phyloP scores from a whole-genome alignment of 805 yeast genomes.

The Tetrapisispora iriomotensis region DNA sequence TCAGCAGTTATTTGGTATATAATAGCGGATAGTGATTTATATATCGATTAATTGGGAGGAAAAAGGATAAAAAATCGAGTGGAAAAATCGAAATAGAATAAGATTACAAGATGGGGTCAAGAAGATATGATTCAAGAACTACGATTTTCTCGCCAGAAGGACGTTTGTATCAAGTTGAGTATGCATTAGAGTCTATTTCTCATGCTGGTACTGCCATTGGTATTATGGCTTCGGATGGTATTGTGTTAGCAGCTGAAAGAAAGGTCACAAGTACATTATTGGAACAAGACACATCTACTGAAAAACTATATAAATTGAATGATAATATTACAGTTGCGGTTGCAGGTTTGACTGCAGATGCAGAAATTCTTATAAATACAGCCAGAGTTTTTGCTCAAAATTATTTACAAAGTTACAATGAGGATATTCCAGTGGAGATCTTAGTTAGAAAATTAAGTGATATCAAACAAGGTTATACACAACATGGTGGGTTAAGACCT shows the following conservation, averaged over 20 bases:
- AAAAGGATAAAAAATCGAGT: not conserved
- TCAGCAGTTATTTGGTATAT: too few relatives aligned
- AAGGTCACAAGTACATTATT: slow-evolving; percentile 86
- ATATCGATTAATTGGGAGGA: not conserved
- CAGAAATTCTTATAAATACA: slow-evolving; percentile 76
- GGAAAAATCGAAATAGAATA: not conserved
- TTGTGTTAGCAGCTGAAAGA: slow-evolving; percentile 93
- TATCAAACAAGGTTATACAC: slow-evolving; percentile 95
- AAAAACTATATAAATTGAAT: slow-evolving; percentile 78
- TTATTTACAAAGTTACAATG: slow-evolving; percentile 77
- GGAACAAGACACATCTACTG: slow-evolving; percentile 90
- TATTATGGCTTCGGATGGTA: slow-evolving; percentile 77
- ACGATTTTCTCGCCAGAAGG: slow-evolving; percentile 99
- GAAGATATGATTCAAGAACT: slow-evolving; percentile 98
- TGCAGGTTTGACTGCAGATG: slow-evolving; percentile 98
- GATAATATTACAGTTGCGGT: slow-evolving; percentile 86
- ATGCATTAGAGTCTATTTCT: slow-evolving; percentile 93
- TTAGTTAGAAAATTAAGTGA: slow-evolving; percentile 85
- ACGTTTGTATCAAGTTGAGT: slow-evolving; percentile 91
- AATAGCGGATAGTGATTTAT: too few relatives aligned
- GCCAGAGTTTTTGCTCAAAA: slow-evolving; percentile 82
- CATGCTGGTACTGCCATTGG: slow-evolving; percentile 98
- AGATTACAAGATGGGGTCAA: slow-evolving; percentile 46
- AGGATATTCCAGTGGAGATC: slow-evolving; percentile 87
- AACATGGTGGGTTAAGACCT: slow-evolving; percentile 97